Percentiles rank a stretch among this genome's conserved stretches.
Evolutionary conservation across 495 filamentous ascomycete genomes (phyloP).

Genomic region (Xylaria grammica): DNA sequence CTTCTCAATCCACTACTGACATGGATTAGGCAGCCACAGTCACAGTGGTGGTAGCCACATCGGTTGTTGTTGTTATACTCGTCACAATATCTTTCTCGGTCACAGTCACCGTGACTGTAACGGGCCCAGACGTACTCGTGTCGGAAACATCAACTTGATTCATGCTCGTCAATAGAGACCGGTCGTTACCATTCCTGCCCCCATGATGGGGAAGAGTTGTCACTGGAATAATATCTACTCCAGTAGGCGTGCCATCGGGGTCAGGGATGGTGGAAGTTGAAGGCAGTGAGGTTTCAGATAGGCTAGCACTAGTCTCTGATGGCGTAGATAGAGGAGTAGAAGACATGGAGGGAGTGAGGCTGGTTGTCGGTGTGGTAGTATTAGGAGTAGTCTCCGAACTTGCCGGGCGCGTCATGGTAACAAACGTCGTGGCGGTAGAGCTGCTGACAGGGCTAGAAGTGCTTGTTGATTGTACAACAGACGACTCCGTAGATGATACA

Average conservation of each 20-base stretch:
- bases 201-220: background rate
- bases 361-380: conserved; percentile 1
- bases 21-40: conserved; percentile 8
- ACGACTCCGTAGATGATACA: conserved; percentile 4
- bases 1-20: background rate
- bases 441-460: background rate
- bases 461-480: background rate
- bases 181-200: background rate
- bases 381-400: conserved; percentile 12
- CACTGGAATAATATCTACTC: conserved; percentile 19
- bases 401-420: conserved; percentile 14
- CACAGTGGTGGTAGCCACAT: conserved; percentile 11
- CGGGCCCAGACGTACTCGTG: background rate
- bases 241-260: conserved; percentile 15
- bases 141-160: background rate
- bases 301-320: background rate
- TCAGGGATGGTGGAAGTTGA: conserved; percentile 7
- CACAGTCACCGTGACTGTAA: conserved; percentile 22
- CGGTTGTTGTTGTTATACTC: conserved; percentile 16
- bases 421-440: conserved; percentile 11
- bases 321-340: background rate
- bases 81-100: conserved; percentile 22
- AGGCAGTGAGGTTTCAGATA: background rate
- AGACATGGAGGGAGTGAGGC: background rate
- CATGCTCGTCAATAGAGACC: background rate